Conservation (phyloP, 2,329 filamentous ascomycete genomes). For the Plenodomus lindquistii region DNA sequence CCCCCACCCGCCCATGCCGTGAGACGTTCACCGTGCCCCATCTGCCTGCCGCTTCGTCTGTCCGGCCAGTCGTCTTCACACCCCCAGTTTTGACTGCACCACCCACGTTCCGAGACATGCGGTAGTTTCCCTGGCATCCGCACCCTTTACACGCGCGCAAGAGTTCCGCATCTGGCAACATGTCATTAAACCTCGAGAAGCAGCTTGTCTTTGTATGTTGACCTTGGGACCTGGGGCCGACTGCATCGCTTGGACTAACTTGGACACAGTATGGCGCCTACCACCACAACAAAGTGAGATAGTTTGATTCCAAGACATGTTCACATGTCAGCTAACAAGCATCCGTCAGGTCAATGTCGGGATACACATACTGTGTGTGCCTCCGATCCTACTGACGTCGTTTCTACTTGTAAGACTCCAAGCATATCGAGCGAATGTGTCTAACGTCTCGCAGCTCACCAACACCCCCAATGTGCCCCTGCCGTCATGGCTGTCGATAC, state of each 20-base stretch:
- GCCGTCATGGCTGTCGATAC: conserved; percentile 57
- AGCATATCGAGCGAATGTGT: background rate
- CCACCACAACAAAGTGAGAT: conserved; percentile 70
- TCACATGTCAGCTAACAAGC: conserved; percentile 29
- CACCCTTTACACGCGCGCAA: conserved; percentile 30
- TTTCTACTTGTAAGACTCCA: conserved; percentile 68
- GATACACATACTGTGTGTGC: conserved; percentile 81
- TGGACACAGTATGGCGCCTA: conserved; percentile 75
- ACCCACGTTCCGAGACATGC: conserved; percentile 32
- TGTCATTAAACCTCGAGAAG: conserved; percentile 74
- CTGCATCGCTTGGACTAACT: conserved; percentile 13
- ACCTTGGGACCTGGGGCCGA: conserved; percentile 7
- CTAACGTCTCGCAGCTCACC: conserved; percentile 52
- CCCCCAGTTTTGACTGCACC: conserved; percentile 3
- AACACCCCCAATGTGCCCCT: conserved; percentile 60
- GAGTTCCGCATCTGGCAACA: conserved; percentile 40
- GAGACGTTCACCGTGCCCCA: conserved; percentile 27
- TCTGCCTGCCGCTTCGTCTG: conserved; percentile 19
- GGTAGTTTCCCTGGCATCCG: conserved; percentile 20
- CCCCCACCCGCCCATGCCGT: conserved; percentile 32
- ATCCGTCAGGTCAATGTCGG: conserved; percentile 67
- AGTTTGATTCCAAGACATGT: conserved; percentile 2
- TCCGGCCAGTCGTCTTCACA: conserved; percentile 15
- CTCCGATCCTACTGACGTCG: conserved; percentile 70
- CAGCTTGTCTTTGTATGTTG: conserved; percentile 77